Conservation (phyloP, 495 filamentous ascomycete species). For the Penicillium verhagenii region DNA sequence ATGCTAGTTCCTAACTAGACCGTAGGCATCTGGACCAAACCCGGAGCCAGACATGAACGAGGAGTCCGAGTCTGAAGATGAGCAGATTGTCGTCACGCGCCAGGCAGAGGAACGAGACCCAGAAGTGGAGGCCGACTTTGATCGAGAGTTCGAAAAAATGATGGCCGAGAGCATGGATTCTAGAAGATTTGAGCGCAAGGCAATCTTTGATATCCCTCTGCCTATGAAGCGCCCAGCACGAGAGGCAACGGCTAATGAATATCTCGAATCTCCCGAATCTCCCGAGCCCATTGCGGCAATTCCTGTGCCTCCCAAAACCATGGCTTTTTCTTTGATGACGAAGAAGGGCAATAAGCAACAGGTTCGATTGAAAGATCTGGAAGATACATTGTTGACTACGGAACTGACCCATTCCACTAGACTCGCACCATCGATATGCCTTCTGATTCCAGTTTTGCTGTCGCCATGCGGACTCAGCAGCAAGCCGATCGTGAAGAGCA, state of each 20-base stretch:
- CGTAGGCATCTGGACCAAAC: constrained; percentile 53
- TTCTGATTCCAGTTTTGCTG: constrained; percentile 89
- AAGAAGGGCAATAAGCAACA: constrained; percentile 96
- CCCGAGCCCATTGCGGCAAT: constrained; percentile 36
- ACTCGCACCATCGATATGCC: constrained; percentile 92
- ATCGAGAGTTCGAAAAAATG: constrained; percentile 97
- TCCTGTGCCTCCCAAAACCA: constrained; percentile 55
- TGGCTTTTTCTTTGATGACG: constrained; percentile 95
- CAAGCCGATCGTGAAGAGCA: constrained; percentile 95
- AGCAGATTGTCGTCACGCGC: constrained; percentile 85
- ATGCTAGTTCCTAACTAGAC: not conserved
- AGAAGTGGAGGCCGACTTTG: constrained; percentile 94
- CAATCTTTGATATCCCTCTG: constrained; percentile 87
- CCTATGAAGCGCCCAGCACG: constrained; percentile 78
- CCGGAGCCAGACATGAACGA: constrained; percentile 35
- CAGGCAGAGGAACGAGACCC: constrained; percentile 90
- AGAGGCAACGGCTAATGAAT: constrained; percentile 49
- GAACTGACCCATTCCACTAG: constrained; percentile 45
- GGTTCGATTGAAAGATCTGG: constrained; percentile 45
- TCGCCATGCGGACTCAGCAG: constrained; percentile 93
- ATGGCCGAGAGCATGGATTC: constrained; percentile 96
- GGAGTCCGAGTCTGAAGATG: constrained; percentile 63
- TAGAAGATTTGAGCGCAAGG: constrained; percentile 90
- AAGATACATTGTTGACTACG: not conserved
- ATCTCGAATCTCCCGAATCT: constrained; percentile 33